A percentile compares a stretch with the other conserved stretches of the same genome.
Evolutionary conservation across 345 rosid species (phyloP).

Genomic region (Firmiana major): DNA sequence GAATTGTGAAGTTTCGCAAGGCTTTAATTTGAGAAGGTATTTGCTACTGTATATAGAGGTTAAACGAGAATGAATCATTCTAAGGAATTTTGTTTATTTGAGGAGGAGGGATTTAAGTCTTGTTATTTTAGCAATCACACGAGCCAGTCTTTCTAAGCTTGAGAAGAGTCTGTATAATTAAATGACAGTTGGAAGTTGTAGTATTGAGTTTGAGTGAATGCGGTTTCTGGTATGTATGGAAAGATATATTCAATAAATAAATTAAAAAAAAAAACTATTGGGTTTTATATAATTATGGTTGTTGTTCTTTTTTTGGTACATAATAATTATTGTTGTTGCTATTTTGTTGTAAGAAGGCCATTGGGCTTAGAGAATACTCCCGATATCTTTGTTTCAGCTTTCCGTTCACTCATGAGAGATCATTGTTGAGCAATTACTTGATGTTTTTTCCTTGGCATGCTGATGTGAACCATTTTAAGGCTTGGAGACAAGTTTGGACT

Average conservation of each 20-base stretch:
- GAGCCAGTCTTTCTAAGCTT: neutral
- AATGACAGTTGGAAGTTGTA: neutral
- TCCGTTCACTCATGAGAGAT: slow-evolving; percentile 78
- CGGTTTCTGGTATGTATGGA: too few species aligned
- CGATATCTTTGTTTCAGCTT: slow-evolving; percentile 94
- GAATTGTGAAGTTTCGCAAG: slow-evolving; percentile 2
- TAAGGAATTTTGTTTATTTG: too few species aligned
- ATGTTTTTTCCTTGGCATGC: slow-evolving; percentile 77
- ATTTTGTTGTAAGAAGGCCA: too few species aligned
- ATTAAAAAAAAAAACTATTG: too few species aligned
- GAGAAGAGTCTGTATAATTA: neutral
- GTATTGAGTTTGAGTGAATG: neutral
- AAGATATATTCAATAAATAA: too few species aligned
- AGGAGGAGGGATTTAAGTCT: too few species aligned
- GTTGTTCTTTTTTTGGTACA: too few species aligned
- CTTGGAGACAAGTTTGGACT: slow-evolving; percentile 91
- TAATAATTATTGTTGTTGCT: too few species aligned
- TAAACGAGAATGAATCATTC: too few species aligned
- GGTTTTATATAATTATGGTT: too few species aligned
- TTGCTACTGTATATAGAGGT: neutral
- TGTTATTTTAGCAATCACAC: too few species aligned
- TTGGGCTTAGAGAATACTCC: slow-evolving; percentile 84
- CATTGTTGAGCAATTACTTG: slow-evolving; percentile 54
- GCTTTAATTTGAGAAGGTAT: neutral
- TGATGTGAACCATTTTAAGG: slow-evolving; percentile 60